Conservation (phyloP, 2,329 filamentous ascomycete genomes). For the Albophoma yamanashiensis region DNA sequence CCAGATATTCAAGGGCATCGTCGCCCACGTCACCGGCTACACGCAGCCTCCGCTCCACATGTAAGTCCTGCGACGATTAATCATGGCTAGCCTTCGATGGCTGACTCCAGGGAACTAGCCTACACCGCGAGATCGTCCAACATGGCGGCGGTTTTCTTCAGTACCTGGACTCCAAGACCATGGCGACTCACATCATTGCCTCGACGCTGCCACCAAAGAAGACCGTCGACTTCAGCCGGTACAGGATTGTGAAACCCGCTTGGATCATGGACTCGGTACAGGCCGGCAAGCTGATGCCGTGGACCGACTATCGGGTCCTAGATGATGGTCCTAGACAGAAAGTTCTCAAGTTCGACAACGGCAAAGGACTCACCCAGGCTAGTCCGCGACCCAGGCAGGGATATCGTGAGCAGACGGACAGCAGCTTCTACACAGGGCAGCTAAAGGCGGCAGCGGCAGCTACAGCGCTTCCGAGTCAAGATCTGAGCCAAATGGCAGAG, state of each 20-base stretch:
- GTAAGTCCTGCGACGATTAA: constrained; percentile 19
- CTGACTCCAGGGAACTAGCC: constrained; percentile 21
- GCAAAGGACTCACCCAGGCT: constrained; percentile 55
- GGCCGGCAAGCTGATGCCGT: constrained; percentile 72
- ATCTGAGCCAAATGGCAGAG: constrained; percentile 16
- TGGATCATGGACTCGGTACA: constrained; percentile 89
- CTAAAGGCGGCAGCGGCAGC: constrained; percentile 33
- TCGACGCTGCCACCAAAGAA: constrained; percentile 89
- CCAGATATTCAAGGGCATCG: constrained; percentile 80
- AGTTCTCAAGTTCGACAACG: constrained; percentile 52
- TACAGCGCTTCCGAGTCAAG: constrained; percentile 15
- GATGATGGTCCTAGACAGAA: constrained; percentile 79
- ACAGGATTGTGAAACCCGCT: constrained; percentile 86
- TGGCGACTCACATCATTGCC: constrained; percentile 91
- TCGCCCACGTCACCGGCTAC: constrained; percentile 89
- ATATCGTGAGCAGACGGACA: constrained; percentile 73
- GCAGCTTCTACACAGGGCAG: constrained; percentile 74
- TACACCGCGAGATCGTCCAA: constrained; percentile 78
- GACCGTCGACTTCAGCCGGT: constrained; percentile 72
- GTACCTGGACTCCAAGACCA: constrained; percentile 89
- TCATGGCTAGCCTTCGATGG: not conserved
- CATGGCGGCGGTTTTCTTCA: constrained; percentile 94
- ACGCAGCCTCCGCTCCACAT: constrained; percentile 88
- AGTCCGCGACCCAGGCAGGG: constrained; percentile 45
- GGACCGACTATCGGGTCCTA: constrained; percentile 75